Base-by-base conservation (phyloP, 2,329 filamentous ascomycete genomes). In the Colletotrichum salicis region DNA sequence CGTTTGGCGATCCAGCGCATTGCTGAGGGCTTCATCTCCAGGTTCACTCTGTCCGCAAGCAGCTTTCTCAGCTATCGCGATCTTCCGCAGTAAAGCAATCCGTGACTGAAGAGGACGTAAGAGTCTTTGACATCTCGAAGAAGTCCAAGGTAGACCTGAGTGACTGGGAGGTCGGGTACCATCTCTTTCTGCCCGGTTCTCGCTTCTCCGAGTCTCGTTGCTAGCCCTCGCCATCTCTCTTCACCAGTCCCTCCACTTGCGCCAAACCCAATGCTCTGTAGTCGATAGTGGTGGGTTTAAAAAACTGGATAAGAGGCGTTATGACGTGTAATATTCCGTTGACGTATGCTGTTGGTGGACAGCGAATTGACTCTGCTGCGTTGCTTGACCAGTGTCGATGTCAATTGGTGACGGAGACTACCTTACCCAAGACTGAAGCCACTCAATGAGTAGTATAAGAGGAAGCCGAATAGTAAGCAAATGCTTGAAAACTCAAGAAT, bases 81-180 rank as follows among this genome's bases (percentile, higher is more conserved):
- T 77, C 55, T 80, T 82, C 45, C 82, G 81, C 6, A 87, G 76
- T 2, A 79, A 76, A n/a, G 78, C 75, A 29, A 87, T 74, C 11
- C 85, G 82, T 8, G 83, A 80, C 35, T 86, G 80, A 0, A 88
- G 76, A 41, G 86, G 86, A 3, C 85, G 84, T 22, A 88, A 80
- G 6, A 87, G 76, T 2, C 85, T 81, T 59, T 84, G 82, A 56
- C 86, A 88, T 67, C 85, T 79, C 61, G 84, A 81, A 5, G 86
- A 83, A 5, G 84, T 87, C 86, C 86, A 88, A 13, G 55, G 11
- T 4, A 45, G 19, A 7, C 12, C 22, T 24, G 51, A n/a, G 8
- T 48, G 51, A 19, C n/a, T 8, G 24, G 22, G 4, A 6, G 31
- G 24, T 19, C 52, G 66, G 12, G 10, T 8, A 29, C 37, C 41